Evolutionary conservation across 441 rosid genomes (phyloP), one percentile per base, ranked within the genome.

Genomic region (California macrophylla): DNA sequence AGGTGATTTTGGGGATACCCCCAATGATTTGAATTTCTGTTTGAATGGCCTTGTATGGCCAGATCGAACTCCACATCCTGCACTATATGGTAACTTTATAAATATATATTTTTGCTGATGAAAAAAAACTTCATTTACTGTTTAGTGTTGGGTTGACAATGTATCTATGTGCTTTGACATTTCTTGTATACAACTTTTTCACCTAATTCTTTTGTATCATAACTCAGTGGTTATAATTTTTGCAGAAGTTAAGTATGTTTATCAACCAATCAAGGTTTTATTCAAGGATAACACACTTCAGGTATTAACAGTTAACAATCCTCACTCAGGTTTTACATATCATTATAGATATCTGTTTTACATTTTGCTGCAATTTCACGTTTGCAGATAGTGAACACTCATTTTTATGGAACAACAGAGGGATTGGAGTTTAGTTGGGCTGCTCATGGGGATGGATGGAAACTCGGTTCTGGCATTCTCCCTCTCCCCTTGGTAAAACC

Each of bases 1-100:
- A 75, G 98, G 98, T 62, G 92, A 91, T 84, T 94, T 88, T 79
- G 98, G 97, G 76, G 98, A 94, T 74, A 72, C 77, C 54, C 97
- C 97, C 66, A 94, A 94, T 82, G 98, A 94, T 82, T 79, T 85
- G 79, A 94, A 94, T 82, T 94, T 92, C 78, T 91, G 98, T 82
- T 78, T 94, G 81, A 84, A 91, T 69, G 98, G 98, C 67, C 78
- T 94, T 79, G 75, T 67, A 47, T 94, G 98, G 98, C 98, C 98
- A 13, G 96, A 94, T 81, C 83, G 98, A 76, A 89, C 94, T 65
- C 88, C 93, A 30, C 98, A 91, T 84, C 98, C 97, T 72, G 93
- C 93, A 69, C 66, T 91, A 75, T 86, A 90, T 36, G 98, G 98
- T 94, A 84, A 79, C 52, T n/a, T n/a, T n/a, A n/a, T n/a, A n/a